phyloP scores from a whole-genome alignment of 805 yeast species.

The Brettanomyces sp. region DNA sequence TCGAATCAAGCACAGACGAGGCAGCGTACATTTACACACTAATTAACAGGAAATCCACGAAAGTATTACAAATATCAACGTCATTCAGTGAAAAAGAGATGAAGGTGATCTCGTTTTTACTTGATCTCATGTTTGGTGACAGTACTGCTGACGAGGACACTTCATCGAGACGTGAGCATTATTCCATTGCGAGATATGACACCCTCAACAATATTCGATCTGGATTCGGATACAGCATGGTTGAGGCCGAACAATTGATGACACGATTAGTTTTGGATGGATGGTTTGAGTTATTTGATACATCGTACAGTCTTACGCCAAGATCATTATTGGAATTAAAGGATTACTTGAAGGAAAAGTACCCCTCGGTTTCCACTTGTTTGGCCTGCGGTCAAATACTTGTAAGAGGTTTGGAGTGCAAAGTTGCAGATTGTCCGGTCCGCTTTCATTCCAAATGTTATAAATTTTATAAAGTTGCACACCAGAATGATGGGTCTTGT shows the following conservation, averaged over 20 bases:
- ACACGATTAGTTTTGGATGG: slow-evolving; percentile 36
- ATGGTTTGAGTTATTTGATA: slow-evolving; percentile 37
- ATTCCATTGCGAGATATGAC: slow-evolving; percentile 28
- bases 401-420: slow-evolving; percentile 41
- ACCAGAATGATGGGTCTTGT: slow-evolving; percentile 23
- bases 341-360: slow-evolving; percentile 33
- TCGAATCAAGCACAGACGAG: slow-evolving; percentile 3
- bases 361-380: slow-evolving; percentile 28
- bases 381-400: slow-evolving; percentile 42
- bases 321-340: slow-evolving; percentile 40
- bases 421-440: slow-evolving; percentile 23
- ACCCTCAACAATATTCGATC: slow-evolving; percentile 10
- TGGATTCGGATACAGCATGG: slow-evolving; percentile 6
- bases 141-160: slow-evolving; percentile 12
- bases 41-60: slow-evolving; percentile 32
- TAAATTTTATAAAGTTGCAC: slow-evolving; percentile 26
- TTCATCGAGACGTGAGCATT: slow-evolving; percentile 8
- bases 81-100: slow-evolving; percentile 30
- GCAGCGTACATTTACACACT: slow-evolving; percentile 25
- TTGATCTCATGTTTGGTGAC: slow-evolving; percentile 27
- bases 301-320: slow-evolving; percentile 29
- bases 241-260: slow-evolving; percentile 31
- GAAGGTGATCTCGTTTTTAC: slow-evolving; percentile 34
- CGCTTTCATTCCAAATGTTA: slow-evolving; percentile 44
- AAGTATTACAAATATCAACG: slow-evolving; percentile 28